Evolutionary conservation across 495 filamentous ascomycete species (phyloP), one percentile per base, ranked within the genome.

Genomic region (Beverwykella pulmonaria): DNA sequence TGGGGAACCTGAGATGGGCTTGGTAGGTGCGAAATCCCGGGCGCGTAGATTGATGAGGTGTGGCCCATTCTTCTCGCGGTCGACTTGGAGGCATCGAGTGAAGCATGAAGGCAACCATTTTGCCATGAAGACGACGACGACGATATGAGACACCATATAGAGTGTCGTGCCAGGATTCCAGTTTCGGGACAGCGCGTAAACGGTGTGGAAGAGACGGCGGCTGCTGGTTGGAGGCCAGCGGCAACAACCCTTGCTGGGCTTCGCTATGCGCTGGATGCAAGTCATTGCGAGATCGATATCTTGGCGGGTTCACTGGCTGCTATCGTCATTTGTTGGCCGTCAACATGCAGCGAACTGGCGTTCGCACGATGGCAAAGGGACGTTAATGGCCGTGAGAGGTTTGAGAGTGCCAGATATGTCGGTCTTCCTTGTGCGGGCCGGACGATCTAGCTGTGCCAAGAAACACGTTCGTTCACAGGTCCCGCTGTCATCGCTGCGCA

Each of bases 351-450:
- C 17, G 52, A 32, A 32, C 25, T 30, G 25, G 7, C 10, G 52
- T 54, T 54, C 52, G 19, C 29, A 25, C 71, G 62, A 73, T 50
- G 27, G 72, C 0, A 79, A 79, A 6, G 6, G 39, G 17, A 12
- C 9, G 39, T 44, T 44, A 14, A 44, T 44, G 39, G 39, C 6
- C 17, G 39, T 44, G 15, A 44, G 3, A n/a, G 39, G 39, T 44
- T 44, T 44, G 15, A n/a, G 30, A n/a, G n/a, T n/a, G n/a, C n/a
- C 32, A 12, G 32, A 12, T 34, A 6, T 34, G 32, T 5, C 32
- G 32, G 39, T 14, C 15, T 44, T 44, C 9, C 39, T 44, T 12
- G 39, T 44, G 17, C 39, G 39, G 39, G 39, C 39, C 39, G 39
- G 39, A 44, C 15, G 39, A 44, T 44, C 39, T 44, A 3, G 39